A percentile compares a stretch with the other conserved stretches of the same genome.
phyloP scores from a whole-genome alignment of 2,329 filamentous ascomycete species.

The Fusarium oxysporum region DNA sequence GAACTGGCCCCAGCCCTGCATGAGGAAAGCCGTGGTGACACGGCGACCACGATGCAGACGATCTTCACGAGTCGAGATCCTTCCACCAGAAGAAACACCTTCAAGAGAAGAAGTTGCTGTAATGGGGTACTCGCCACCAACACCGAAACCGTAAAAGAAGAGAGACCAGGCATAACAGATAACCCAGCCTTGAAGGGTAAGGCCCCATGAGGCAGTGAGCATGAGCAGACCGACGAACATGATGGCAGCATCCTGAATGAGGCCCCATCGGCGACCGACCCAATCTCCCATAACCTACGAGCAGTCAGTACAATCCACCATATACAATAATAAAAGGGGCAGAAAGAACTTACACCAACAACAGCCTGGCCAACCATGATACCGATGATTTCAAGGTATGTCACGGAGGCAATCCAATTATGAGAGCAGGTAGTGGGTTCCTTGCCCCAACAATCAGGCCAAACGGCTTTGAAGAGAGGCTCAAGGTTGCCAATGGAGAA shows the following conservation, averaged over 20 bases:
- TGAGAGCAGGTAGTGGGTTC: slow-evolving; percentile 72
- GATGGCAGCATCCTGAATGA: slow-evolving; percentile 93
- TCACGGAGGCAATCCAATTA: slow-evolving; percentile 86
- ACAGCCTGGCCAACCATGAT: slow-evolving; percentile 94
- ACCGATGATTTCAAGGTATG: slow-evolving; percentile 92
- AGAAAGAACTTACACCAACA: slow-evolving; percentile 74
- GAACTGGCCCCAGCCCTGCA: slow-evolving; percentile 99
- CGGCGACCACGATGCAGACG: slow-evolving; percentile 95
- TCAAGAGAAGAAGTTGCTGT: slow-evolving; percentile 97
- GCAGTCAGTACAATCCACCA: slow-evolving; percentile 24
- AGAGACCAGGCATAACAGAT: slow-evolving; percentile 96
- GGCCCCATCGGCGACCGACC: slow-evolving; percentile 92
- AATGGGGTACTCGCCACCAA: slow-evolving; percentile 94
- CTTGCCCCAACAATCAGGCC: slow-evolving; percentile 80
- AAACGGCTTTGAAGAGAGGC: slow-evolving; percentile 81
- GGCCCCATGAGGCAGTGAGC: slow-evolving; percentile 91
- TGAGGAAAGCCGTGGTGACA: slow-evolving; percentile 94
- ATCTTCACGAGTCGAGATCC: slow-evolving; percentile 89
- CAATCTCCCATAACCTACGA: slow-evolving; percentile 70
- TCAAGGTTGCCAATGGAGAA: slow-evolving; percentile 97
- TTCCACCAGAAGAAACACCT: slow-evolving; percentile 85
- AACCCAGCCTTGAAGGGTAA: slow-evolving; percentile 90
- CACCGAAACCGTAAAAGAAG: slow-evolving; percentile 77
- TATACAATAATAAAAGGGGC: background rate
- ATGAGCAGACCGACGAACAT: slow-evolving; percentile 95